Base-by-base conservation (phyloP, 2,329 filamentous ascomycete genomes). In the Boeremia lycopersici region DNA sequence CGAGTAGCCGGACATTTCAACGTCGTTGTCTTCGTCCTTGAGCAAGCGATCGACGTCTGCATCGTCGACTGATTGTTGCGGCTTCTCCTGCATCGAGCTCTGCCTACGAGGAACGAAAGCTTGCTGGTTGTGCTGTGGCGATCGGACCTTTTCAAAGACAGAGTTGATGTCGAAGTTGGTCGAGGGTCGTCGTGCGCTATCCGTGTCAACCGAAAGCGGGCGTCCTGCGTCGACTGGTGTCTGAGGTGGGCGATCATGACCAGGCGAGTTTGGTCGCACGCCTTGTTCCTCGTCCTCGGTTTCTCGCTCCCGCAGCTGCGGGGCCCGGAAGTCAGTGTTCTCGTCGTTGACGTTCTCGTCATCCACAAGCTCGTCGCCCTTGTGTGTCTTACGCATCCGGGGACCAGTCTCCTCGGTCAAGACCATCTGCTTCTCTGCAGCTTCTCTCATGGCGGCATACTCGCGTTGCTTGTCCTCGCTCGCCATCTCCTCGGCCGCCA, bases 321-420 rank as follows among this genome's bases (percentile, higher is more conserved):
- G 70, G 19, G 64, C 61, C 36, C 57, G 65, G 53, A 70, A 71
- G 8, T 73, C 71, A 7, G 69, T 61, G 40, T 58, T 63, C n/a
- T 61, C 60, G 12, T 51, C 40, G 12, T 51, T 40, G 6, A 55
- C 60, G 41, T 67, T 62, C 23, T 96, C 91, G 40, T 89, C 86
- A 58, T 93, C 92, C 13, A 98, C 83, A 13, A 96, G 76, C 71
- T 98, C 95, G 54, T 97, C 93, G 11, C 95, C 95, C 75, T 98
- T 98, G 78, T 98, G 93, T 2, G 93, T 97, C 63, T 90, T 87
- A 66, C 92, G 85, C 52, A 97, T 88, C 3, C 92, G 86, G 4
- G 93, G 89, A 1, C 85, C 91, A 10, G 68, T 85, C 12, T 79
- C 76, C 33, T 91, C 85, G 56, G 93, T 87, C 30, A 96, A 83